phyloP scores from a whole-genome alignment of 768 basidiomycete species.

The Erythrobasidium yunnanense region DNA sequence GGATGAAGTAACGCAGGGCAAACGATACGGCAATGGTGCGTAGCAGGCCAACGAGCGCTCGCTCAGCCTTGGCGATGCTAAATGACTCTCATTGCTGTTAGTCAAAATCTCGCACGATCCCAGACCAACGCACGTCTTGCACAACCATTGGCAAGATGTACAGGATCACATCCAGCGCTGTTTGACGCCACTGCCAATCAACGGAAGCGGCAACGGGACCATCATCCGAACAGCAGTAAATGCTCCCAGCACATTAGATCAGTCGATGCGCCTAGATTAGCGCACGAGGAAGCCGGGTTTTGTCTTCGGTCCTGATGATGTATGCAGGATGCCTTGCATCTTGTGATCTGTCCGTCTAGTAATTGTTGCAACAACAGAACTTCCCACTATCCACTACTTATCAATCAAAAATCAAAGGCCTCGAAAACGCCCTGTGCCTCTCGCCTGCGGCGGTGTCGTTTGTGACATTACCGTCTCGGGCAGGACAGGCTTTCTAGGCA shows the following conservation, averaged over 20 bases:
- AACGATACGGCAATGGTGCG: conserved; percentile 15
- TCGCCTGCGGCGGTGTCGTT: conserved; percentile 7
- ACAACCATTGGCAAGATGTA: background rate
- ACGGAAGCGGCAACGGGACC: too few species aligned
- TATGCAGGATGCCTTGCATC: too few species aligned
- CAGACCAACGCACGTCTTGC: conserved; percentile 18
- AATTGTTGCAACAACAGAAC: background rate
- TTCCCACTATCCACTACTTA: too few species aligned
- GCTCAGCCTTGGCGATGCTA: background rate
- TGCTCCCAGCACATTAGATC: too few species aligned
- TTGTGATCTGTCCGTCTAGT: background rate
- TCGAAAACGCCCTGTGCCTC: conserved; percentile 20
- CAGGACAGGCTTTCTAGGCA: conserved; percentile 15
- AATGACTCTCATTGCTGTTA: background rate
- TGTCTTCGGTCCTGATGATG: too few species aligned
- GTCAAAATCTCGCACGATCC: conserved; percentile 17
- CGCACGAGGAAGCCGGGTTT: too few species aligned
- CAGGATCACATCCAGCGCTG: background rate
- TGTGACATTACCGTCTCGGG: background rate
- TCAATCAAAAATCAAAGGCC: background rate
- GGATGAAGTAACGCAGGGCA: background rate
- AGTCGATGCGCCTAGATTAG: too few species aligned
- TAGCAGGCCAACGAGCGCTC: background rate
- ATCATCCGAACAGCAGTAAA: too few species aligned
- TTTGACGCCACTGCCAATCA: too few species aligned